phyloP scores from a whole-genome alignment of 768 basidiomycete species.

The Lactarius hatsudake region DNA sequence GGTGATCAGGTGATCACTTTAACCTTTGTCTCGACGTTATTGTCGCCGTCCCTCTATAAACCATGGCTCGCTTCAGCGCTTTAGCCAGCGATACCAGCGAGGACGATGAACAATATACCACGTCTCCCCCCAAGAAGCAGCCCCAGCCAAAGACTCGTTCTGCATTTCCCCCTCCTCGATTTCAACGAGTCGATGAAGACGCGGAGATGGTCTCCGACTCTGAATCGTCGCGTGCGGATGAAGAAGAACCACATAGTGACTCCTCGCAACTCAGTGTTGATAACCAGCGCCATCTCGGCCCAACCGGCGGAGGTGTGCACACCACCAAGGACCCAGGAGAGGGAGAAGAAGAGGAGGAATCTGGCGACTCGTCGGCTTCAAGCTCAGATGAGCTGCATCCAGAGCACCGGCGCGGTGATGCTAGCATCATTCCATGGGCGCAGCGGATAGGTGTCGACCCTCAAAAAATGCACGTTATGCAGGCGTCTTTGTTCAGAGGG shows the following conservation, averaged over 20 bases:
- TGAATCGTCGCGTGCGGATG: slow-evolving; percentile 47
- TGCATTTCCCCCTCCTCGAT: slow-evolving; percentile 1
- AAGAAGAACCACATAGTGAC: slow-evolving; percentile 44
- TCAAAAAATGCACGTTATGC: slow-evolving; percentile 92
- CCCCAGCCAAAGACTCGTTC: slow-evolving; percentile 8
- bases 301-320: slow-evolving; percentile 9
- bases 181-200: slow-evolving; percentile 11
- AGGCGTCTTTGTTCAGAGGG: slow-evolving; percentile 77
- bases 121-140: slow-evolving; percentile 9
- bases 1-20: slow-evolving; percentile 1
- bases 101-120: slow-evolving; percentile 20
- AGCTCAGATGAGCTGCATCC: slow-evolving; percentile 31
- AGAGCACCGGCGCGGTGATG: slow-evolving; percentile 38
- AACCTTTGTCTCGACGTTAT: background rate
- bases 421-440: slow-evolving; percentile 66
- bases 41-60: background rate
- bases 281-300: slow-evolving; percentile 5
- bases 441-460: slow-evolving; percentile 74
- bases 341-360: slow-evolving; percentile 36
- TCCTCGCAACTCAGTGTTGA: slow-evolving; percentile 28
- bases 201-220: slow-evolving; percentile 29
- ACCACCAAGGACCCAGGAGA: slow-evolving; percentile 41
- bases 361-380: slow-evolving; percentile 36
- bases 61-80: slow-evolving; percentile 29
- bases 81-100: slow-evolving; percentile 28